Conservation (phyloP, 2,329 filamentous ascomycete genomes). For the Dothistroma septosporum region DNA sequence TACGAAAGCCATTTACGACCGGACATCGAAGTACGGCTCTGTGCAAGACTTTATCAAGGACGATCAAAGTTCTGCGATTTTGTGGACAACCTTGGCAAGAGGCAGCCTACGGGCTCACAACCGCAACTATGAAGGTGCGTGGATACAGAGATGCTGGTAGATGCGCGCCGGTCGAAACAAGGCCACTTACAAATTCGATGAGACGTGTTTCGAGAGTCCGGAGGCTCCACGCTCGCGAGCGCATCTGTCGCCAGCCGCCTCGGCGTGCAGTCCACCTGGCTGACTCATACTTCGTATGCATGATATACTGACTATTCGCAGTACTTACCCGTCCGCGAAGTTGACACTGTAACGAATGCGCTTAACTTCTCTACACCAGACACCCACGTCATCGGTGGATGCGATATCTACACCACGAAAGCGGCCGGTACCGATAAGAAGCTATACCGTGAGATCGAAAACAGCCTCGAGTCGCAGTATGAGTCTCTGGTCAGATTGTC, state of each 20-base stretch:
- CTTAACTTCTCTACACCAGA: conserved; percentile 95
- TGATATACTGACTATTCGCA: conserved; percentile 40
- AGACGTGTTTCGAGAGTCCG: conserved; percentile 19
- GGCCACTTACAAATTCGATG: conserved; percentile 13
- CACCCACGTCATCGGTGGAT: conserved; percentile 85
- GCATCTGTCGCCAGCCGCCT: neutral
- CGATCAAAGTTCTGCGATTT: neutral
- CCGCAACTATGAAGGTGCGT: conserved; percentile 31
- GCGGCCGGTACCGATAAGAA: conserved; percentile 95
- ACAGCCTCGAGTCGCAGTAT: conserved; percentile 85
- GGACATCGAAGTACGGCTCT: neutral
- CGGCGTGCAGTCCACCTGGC: conserved; percentile 8
- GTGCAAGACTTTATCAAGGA: conserved; percentile 2
- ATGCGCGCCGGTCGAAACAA: conserved; percentile 6
- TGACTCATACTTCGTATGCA: conserved; percentile 3
- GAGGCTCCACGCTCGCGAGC: neutral
- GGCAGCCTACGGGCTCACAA: conserved; percentile 11
- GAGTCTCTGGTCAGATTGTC: conserved; percentile 81
- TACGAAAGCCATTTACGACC: neutral
- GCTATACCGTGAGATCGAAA: conserved; percentile 91
- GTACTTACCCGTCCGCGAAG: conserved; percentile 88
- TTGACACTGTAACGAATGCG: conserved; percentile 85
- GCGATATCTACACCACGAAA: conserved; percentile 96
- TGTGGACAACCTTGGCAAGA: neutral
- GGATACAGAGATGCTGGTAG: neutral